phyloP scores from a whole-genome alignment of 225 moss, liverwort and hornwort genomes.

The Asterella californica region DNA sequence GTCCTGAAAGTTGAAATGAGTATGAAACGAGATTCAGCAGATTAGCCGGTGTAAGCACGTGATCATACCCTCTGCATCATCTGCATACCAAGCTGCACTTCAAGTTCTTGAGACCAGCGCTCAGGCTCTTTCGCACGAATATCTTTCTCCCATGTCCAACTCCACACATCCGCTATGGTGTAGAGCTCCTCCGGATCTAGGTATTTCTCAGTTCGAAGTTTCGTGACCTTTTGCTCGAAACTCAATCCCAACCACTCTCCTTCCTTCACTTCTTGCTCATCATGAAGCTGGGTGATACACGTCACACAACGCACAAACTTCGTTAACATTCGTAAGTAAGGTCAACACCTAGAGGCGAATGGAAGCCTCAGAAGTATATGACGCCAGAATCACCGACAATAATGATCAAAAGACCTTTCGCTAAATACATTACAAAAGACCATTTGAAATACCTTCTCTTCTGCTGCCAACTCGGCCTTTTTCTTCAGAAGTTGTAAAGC shows the following conservation, averaged over 20 bases:
- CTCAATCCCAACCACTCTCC: conserved; percentile 82
- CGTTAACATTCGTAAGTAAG: not conserved
- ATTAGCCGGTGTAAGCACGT: not conserved
- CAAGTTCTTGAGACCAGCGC: conserved; percentile 88
- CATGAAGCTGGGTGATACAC: conserved; percentile 39
- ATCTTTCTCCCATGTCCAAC: conserved; percentile 96
- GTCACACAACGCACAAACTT: too few relatives aligned
- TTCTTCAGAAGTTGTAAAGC: conserved; percentile 86
- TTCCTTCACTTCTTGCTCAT: conserved; percentile 46
- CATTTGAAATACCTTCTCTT: conserved; percentile 49
- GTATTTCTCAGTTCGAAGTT: conserved; percentile 66
- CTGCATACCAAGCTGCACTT: conserved; percentile 92
- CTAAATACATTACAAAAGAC: not conserved
- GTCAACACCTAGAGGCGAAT: not conserved
- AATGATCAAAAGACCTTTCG: not conserved
- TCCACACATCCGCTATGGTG: conserved; percentile 96
- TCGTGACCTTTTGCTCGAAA: conserved; percentile 78
- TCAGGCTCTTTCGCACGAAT: conserved; percentile 69
- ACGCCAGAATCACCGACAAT: not conserved
- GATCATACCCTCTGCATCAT: conserved; percentile 81
- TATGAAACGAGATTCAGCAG: not conserved
- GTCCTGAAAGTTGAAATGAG: not conserved
- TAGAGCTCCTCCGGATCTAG: conserved; percentile 76
- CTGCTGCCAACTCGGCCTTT: conserved; percentile 52
- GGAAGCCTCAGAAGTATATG: not conserved